Base-by-base conservation (phyloP, 2,329 filamentous ascomycete species). In the Aureobasidium melanogenum region DNA sequence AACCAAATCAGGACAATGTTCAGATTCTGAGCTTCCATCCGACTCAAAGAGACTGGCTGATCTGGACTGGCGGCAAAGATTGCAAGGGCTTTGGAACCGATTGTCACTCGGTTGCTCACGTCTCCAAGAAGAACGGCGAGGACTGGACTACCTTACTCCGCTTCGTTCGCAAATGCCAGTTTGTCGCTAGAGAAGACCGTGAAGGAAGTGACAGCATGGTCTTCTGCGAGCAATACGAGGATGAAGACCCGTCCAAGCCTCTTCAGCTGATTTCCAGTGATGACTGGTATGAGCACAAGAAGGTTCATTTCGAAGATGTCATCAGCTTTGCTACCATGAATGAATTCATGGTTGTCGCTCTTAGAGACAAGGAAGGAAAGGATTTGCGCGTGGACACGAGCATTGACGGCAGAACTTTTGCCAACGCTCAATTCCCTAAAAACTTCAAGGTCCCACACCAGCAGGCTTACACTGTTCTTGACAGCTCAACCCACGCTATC, bases 281-380 rank as follows among this genome's bases (percentile, higher is more conserved):
- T 46, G 86, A 95, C 68, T 91, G 87, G 75, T 95, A 95, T 69
- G 82, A 86, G 57, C 80, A 84, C 64, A 82, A 86, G 67, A 77
- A 78, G 15, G 77, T 84, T 24, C 80, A 84, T 62, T 85, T 88
- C 70, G 80, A 83, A 26, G 82, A 92, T 63, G 88, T 96, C 44
- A 84, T 88, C 67, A 87, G 88, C 67, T 97, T 96, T 74, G 93
- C 91, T 2, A 95, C 88, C 5, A 97, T 97, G 93, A 87, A 88
- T 41, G 94, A 99, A 72, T 99, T 96, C 73, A 94, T 99, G 69
- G 84, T 99, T 41, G 88, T 96, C 54, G 92, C 92, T 1, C 86
- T 87, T 6, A 82, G 82, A 50, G 78, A 83, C 64, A 82, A 87
- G 63, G 84, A 88, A 39, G 79, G 84, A 60, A 79, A 86, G 41